Evolutionary conservation across 768 basidiomycete species (phyloP), one percentile per base, ranked within the genome.

Genomic region (Calocybe gangraenosa): DNA sequence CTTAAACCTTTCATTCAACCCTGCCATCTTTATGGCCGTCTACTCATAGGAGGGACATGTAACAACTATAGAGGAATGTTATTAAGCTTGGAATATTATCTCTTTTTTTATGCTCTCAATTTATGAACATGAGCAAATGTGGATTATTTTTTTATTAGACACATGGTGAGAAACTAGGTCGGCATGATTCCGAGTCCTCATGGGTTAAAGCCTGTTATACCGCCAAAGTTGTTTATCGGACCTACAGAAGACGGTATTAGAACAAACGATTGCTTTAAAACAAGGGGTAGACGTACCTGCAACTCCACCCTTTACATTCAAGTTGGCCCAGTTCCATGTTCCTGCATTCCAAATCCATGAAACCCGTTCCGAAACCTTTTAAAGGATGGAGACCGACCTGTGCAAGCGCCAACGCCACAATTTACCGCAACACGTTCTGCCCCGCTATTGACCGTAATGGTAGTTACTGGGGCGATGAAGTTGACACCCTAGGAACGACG

Each of bases 351-450:
- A 45, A 40, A 23, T 13, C 11, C 2, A 18, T n/a, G n/a, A n/a
- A n/a, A n/a, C 23, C 7, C 18, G 36, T 17, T 37, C 19, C 6
- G 43, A 15, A 13, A 22, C 21, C 1, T 18, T 31, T 9, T 15
- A 28, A 28, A 6, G 6, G 11, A 28, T 11, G 5, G 25, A 11
- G 35, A 41, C 64, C 19, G 52, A 76, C 78, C 78, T 21, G 58
- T 65, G 61, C 80, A 83, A 21, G 75, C 62, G 1, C 67, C 70
- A 2, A 30, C 21, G 37, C 81, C 82, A 52, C 82, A 84, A 56
- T 82, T 74, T 3, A 82, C 70, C 9, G 73, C 74, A 33, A 79
- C 71, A 36, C 59, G 65, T 43, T 70, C 46, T 2, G 77, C 82
- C 19, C 57, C 56, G 42, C 59, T 65, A 21, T 39, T 53, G 18